Base-by-base conservation (phyloP, 192 early-diverging fungal genomes). In the Chytriomyces sp. region DNA sequence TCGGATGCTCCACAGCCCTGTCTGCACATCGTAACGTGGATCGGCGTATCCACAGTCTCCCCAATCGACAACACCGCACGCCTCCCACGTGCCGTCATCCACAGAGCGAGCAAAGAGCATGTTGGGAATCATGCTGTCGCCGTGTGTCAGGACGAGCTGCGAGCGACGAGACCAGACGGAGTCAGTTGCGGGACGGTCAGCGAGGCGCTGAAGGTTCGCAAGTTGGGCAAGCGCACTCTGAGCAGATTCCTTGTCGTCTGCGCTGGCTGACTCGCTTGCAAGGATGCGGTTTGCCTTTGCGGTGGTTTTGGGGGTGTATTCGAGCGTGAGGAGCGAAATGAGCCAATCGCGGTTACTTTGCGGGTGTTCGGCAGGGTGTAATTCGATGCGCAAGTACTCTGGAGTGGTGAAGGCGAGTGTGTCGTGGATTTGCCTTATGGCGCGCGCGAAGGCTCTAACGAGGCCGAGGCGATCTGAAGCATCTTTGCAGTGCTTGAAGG, bases 111-210 rank as follows among this genome's bases (percentile, higher is more conserved):
- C 5, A 22, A 59, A 59, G 8, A 59, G 22, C 14, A 59, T 36
- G 33, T 59, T 59, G 22, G 58, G 58, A 28, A 59, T 4, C 58
- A 59, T 59, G 32, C 58, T 36, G 37, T 59, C 58, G 3, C 58
- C 58, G 32, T 59, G 58, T 12, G 22, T 4, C 7, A 59, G 37
- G 4, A 59, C 58, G 6, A 59, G 5, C 32, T 59, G 5, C 5
- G 4, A 4, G 54, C 30, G 5, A 6, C 54, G 5, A 12, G 58
- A 26, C 58, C 58, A 59, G 32, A 59, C 31, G 7, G 31, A 8
- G 22, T 59, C 33, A 4, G 58, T 33, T 7, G 7, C 3, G 31
- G 14, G 28, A n/a, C n/a, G n/a, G n/a, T n/a, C n/a, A n/a, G n/a
- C n/a, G n/a, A n/a, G n/a, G n/a, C n/a, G n/a, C n/a, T n/a, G n/a